A percentile compares a stretch with the other conserved stretches of the same genome.
These are phyloP conservation scores for Sugiyamaella japonica DNA, from an alignment of 1,139 yeast species.

Conservation along the genomic window DNA sequence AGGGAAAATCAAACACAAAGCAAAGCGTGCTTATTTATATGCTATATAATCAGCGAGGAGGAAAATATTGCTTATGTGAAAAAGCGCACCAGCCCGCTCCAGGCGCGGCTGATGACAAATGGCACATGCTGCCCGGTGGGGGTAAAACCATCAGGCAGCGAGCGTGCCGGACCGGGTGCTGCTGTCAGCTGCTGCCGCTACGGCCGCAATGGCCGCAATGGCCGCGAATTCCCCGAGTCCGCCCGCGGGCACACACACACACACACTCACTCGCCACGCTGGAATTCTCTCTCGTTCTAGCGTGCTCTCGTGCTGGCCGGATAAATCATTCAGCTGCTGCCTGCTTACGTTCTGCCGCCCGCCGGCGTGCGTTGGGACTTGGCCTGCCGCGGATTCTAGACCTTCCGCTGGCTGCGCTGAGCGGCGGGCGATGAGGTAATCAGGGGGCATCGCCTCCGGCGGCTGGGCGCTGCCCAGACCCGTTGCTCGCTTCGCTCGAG, in stretches of 20 bases:
- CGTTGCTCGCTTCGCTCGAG: not conserved
- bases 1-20: not conserved
- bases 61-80: not conserved
- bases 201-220: not conserved
- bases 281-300: too few relatives aligned
- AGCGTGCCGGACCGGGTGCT: not conserved
- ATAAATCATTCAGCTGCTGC: too few relatives aligned
- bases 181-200: not conserved
- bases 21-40: conserved; percentile 13
- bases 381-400: too few relatives aligned
- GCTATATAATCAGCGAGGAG: not conserved
- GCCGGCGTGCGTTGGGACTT: too few relatives aligned
- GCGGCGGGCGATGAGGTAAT: too few relatives aligned
- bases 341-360: too few relatives aligned
- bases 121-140: not conserved
- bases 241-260: too few relatives aligned
- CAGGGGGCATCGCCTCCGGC: not conserved
- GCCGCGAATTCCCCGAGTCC: too few relatives aligned
- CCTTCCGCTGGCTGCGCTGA: too few relatives aligned
- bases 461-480: not conserved
- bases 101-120: conserved; percentile 14
- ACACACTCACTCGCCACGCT: too few relatives aligned
- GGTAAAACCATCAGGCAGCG: not conserved
- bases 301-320: too few relatives aligned
- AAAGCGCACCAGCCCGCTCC: not conserved